Conservation (phyloP, 225 moss, liverwort and hornwort species). For the Physcomitrium patens region DNA sequence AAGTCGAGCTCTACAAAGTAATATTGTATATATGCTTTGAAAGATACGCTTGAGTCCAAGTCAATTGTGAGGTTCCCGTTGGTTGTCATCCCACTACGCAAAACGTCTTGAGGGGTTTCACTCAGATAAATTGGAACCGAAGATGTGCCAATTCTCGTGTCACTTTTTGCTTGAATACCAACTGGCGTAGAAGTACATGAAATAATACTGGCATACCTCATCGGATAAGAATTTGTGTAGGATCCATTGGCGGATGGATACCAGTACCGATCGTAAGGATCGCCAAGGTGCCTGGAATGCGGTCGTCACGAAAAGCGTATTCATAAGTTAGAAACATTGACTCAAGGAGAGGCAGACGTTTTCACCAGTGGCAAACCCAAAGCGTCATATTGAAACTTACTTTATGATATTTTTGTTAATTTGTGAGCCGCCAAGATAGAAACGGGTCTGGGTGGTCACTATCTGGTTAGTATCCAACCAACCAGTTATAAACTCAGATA, state of each 20-base stretch:
- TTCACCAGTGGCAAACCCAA: not conserved
- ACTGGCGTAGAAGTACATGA: not conserved
- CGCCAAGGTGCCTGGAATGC: not conserved
- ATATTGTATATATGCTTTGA: not conserved
- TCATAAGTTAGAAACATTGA: too few species aligned
- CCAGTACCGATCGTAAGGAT: slow-evolving; percentile 33
- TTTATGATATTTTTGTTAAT: not conserved
- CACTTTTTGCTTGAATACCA: not conserved
- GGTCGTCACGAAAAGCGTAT: too few species aligned
- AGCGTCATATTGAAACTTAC: not conserved
- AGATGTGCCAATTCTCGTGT: not conserved
- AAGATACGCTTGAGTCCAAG: not conserved
- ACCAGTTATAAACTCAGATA: not conserved
- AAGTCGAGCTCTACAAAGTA: slow-evolving; percentile 39
- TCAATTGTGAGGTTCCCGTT: slow-evolving; percentile 6
- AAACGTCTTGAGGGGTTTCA: not conserved
- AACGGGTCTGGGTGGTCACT: slow-evolving; percentile 18
- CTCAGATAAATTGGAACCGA: fast-evolving
- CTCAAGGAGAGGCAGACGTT: not conserved
- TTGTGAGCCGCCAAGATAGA: not conserved
- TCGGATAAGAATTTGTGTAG: not conserved
- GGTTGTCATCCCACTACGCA: not conserved
- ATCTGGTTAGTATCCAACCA: not conserved
- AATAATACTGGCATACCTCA: not conserved
- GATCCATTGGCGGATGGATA: not conserved